Conservation (phyloP, 345 rosid species). For the Brassica juncea region DNA sequence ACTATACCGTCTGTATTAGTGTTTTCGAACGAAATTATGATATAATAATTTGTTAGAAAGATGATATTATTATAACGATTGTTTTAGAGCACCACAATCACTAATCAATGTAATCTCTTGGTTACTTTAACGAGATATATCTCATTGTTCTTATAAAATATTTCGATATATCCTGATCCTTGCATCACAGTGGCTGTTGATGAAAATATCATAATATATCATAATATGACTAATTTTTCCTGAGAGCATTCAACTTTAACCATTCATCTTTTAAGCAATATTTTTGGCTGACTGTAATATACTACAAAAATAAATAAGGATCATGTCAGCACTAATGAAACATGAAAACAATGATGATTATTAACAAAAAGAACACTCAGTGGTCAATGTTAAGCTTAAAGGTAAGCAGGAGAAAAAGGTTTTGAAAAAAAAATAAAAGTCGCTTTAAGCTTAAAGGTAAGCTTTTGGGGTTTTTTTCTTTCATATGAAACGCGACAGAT, state of each 20-base stretch:
- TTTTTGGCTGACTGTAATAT: neutral
- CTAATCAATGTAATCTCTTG: neutral
- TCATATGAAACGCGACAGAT: too few relatives aligned
- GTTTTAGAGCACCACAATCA: neutral
- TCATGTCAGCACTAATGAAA: constrained; percentile 11
- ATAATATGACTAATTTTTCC: neutral
- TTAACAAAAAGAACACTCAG: neutral
- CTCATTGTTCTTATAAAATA: neutral
- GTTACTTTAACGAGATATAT: neutral
- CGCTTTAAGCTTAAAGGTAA: too few relatives aligned
- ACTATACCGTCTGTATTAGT: neutral
- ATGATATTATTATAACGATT: too few relatives aligned
- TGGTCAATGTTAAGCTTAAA: neutral
- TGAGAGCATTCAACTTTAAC: neutral
- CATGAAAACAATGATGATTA: neutral
- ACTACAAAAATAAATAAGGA: neutral
- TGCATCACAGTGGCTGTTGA: neutral
- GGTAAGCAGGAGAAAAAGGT: neutral
- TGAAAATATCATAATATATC: neutral
- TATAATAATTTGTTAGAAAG: too few relatives aligned
- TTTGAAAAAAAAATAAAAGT: too few relatives aligned
- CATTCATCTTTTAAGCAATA: constrained; percentile 16
- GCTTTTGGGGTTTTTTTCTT: too few relatives aligned
- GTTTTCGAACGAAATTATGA: neutral
- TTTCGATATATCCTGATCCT: neutral